Evolutionary conservation across 768 basidiomycete genomes (phyloP).

Genomic region (Boletus subparvulus): DNA sequence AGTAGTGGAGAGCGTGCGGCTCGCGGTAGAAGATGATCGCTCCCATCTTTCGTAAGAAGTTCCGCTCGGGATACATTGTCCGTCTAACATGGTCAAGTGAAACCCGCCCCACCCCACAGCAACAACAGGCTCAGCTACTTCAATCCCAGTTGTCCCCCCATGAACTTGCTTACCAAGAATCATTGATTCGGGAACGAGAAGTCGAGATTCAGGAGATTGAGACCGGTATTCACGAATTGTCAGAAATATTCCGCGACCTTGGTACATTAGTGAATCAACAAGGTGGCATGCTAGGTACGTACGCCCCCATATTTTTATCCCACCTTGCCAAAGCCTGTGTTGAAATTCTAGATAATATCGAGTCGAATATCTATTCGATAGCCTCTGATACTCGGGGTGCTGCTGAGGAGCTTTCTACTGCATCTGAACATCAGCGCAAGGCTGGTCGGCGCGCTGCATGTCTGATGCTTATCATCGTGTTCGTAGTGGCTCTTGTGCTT

Average conservation of each 20-base stretch:
- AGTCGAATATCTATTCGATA: constrained; percentile 87
- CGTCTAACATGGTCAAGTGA: constrained; percentile 24
- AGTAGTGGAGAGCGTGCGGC: constrained; percentile 83
- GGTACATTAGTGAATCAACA: constrained; percentile 94
- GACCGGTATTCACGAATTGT: constrained; percentile 91
- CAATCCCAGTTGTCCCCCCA: constrained; percentile 80
- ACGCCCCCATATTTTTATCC: not conserved
- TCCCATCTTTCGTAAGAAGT: constrained; percentile 29
- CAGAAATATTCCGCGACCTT: constrained; percentile 95
- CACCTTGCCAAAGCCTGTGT: not conserved
- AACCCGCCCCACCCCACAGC: constrained; percentile 48
- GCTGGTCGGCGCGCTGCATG: constrained; percentile 90
- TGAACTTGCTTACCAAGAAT: constrained; percentile 95
- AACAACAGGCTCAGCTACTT: constrained; percentile 68
- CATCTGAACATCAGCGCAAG: constrained; percentile 91
- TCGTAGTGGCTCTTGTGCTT: constrained; percentile 87
- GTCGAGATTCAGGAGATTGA: constrained; percentile 95
- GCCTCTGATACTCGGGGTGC: constrained; percentile 80
- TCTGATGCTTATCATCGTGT: constrained; percentile 79
- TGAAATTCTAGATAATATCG: constrained; percentile 77
- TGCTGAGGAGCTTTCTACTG: constrained; percentile 82
- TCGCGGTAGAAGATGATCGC: constrained; percentile 77
- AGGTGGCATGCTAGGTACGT: constrained; percentile 88
- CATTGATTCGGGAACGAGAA: constrained; percentile 79
- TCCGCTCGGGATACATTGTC: not conserved